Conservation (phyloP, 1,139 yeast genomes). For the Blastobotrys malaysiensis region DNA sequence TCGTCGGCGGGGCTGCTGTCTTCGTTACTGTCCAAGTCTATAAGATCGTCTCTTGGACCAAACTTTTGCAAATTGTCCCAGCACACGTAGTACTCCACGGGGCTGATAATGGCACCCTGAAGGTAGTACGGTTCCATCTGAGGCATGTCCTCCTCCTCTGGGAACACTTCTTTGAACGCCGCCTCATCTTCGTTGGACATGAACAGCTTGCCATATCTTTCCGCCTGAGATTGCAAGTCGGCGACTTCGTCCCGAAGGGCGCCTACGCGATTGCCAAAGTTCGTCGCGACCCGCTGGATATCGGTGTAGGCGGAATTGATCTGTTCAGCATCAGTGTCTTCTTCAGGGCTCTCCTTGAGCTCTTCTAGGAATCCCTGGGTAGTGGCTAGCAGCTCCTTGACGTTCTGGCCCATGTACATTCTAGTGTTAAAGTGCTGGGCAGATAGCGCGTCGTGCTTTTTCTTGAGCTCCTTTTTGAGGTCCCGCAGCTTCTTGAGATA, state of each 20-base stretch:
- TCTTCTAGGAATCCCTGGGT: slow-evolving; percentile 26
- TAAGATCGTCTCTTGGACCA: slow-evolving; percentile 14
- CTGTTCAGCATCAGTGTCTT: slow-evolving; percentile 4
- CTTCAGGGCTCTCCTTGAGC: slow-evolving; percentile 15
- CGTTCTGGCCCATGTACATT: slow-evolving; percentile 33
- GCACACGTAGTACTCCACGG: slow-evolving; percentile 25
- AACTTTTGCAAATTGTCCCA: slow-evolving; percentile 1
- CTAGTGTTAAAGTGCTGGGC: slow-evolving; percentile 18
- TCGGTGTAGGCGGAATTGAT: slow-evolving; percentile 18
- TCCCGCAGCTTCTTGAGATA: slow-evolving; percentile 20
- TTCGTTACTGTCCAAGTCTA: slow-evolving; percentile 14
- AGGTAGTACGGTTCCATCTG: slow-evolving; percentile 22
- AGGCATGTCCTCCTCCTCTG: slow-evolving; percentile 15
- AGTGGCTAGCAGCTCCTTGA: slow-evolving; percentile 29
- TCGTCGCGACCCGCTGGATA: slow-evolving; percentile 13
- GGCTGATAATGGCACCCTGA: slow-evolving; percentile 28
- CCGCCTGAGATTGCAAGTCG: slow-evolving; percentile 16
- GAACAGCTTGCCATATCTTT: slow-evolving; percentile 6
- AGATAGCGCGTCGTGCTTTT: slow-evolving; percentile 22
- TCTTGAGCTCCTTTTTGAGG: slow-evolving; percentile 21
- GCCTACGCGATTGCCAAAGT: slow-evolving; percentile 11
- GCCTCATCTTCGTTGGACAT: slow-evolving; percentile 4
- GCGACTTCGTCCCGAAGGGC: slow-evolving; percentile 15
- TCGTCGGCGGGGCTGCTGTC: slow-evolving; percentile 2
- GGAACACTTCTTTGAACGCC: slow-evolving; percentile 12